Evolutionary conservation across 768 basidiomycete genomes (phyloP), one percentile per base, ranked within the genome.

Genomic region (Lepiota subincarnata): DNA sequence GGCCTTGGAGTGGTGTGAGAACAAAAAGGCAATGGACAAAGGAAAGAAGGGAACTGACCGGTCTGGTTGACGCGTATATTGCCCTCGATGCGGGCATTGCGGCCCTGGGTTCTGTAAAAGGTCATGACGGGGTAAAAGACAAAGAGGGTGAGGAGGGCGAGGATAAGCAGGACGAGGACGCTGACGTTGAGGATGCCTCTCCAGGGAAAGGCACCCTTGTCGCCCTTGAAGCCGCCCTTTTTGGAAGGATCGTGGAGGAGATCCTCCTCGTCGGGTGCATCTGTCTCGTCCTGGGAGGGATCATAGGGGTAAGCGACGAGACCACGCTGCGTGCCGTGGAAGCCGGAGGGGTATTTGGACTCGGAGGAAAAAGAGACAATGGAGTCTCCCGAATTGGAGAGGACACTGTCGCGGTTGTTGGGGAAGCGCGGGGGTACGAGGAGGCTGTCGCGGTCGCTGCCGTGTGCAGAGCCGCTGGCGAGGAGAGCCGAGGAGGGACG

Each of bases 291-390:
- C 14, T 71, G 35, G 3, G 70, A 72, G 0, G 87, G 88, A 60
- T 89, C 86, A 62, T 86, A 89, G 11, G 75, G 85, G 61, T 88
- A 90, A 1, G 88, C 79, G 0, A 89, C 70, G 26, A 89, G 70
- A 0, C 74, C 76, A 0, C 73, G 59, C 6, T 66, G 64, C 0
- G 59, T 53, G 12, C 58, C 49, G 2, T 60, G 57, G 24, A 66
- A 53, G 14, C 68, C 68, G 1, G 65, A 58, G 1, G 87, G 87
- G 63, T 87, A 90, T 64, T 89, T 89, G 8, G 83, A 84, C 40
- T 86, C 82, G 18, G 70, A 71, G 0, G 82, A 78, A 16, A 79
- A 70, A 1, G 84, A 83, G 1, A 76, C 51, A 55, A 81, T 64
- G 4, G 82, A 71, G 43, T 72, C 69, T 6, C 66, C 68, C 2